A percentile compares a stretch with the other conserved stretches of the same genome.
phyloP scores from a whole-genome alignment of 176 grass and related monocot species.

The Carex myosuroides region DNA sequence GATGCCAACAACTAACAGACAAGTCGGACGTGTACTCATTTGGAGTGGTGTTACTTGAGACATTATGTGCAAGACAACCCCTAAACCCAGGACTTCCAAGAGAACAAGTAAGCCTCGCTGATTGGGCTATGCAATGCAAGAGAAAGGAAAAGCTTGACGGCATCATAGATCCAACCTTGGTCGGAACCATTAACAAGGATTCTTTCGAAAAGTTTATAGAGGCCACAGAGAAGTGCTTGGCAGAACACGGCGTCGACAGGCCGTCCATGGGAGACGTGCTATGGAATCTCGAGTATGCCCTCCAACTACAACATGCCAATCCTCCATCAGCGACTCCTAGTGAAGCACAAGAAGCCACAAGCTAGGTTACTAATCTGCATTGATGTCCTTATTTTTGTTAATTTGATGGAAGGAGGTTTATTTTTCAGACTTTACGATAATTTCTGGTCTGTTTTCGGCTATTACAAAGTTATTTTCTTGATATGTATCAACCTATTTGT shows the following conservation, averaged over 20 bases:
- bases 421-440: background rate
- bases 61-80: conserved; percentile 22
- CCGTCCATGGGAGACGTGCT: conserved; percentile 94
- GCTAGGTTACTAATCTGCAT: background rate
- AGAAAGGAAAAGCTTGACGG: conserved; percentile 76
- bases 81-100: conserved; percentile 17
- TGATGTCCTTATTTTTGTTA: background rate
- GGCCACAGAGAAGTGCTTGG: conserved; percentile 87
- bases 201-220: conserved; percentile 82
- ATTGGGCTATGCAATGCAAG: conserved; percentile 75
- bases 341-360: background rate
- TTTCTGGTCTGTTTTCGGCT: background rate
- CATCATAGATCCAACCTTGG: conserved; percentile 81
- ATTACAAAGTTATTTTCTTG: conserved; percentile 3
- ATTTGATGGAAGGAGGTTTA: conserved; percentile 2
- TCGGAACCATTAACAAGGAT: conserved; percentile 71
- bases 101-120: conserved; percentile 31
- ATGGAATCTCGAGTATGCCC: conserved; percentile 93
- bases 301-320: conserved; percentile 79
- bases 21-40: conserved; percentile 40
- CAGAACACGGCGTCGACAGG: conserved; percentile 54
- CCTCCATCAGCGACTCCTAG: conserved; percentile 29
- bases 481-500: background rate
- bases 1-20: conserved; percentile 18
- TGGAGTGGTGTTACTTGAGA: conserved; percentile 38